A percentile compares a stretch with the other conserved stretches of the same genome.
Conservation (phyloP, 1,139 yeast genomes). For the Wickerhamiella infanticola region DNA sequence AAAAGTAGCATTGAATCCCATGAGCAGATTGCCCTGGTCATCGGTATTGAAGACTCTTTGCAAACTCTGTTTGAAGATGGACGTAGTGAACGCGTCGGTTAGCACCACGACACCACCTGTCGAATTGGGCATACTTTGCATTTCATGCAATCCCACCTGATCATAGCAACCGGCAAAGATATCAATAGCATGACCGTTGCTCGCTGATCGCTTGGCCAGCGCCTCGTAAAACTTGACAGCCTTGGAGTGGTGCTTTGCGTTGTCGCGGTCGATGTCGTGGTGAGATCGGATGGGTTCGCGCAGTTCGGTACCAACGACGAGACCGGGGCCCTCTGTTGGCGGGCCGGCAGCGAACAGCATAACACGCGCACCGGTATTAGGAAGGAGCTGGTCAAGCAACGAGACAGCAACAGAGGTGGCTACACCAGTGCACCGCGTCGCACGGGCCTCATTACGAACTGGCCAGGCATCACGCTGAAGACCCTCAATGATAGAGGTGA, state of each 20-base stretch:
- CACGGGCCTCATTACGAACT: conserved; percentile 72
- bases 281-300: conserved; percentile 96
- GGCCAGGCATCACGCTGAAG: conserved; percentile 86
- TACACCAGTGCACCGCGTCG: conserved; percentile 85
- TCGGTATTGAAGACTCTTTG: conserved; percentile 78
- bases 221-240: conserved; percentile 76
- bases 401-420: conserved; percentile 78
- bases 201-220: conserved; percentile 56
- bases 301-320: conserved; percentile 80
- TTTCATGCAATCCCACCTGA: conserved; percentile 94
- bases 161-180: conserved; percentile 96
- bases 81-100: conserved; percentile 91
- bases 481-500: conserved; percentile 66
- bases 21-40: conserved; percentile 56
- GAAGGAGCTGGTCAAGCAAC: conserved; percentile 70
- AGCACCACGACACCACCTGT: conserved; percentile 91
- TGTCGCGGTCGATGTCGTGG: conserved; percentile 80
- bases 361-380: conserved; percentile 81
- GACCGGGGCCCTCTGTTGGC: conserved; percentile 88
- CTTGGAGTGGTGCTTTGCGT: conserved; percentile 83
- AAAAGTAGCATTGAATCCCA: conserved; percentile 60
- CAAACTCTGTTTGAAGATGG: conserved; percentile 89
- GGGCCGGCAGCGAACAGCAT: conserved; percentile 92
- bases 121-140: conserved; percentile 73
- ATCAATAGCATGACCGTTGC: conserved; percentile 79